A percentile compares a stretch with the other conserved stretches of the same genome.
Conservation (phyloP, 2,329 filamentous ascomycete genomes). For the Ophiosphaerella korrae region DNA sequence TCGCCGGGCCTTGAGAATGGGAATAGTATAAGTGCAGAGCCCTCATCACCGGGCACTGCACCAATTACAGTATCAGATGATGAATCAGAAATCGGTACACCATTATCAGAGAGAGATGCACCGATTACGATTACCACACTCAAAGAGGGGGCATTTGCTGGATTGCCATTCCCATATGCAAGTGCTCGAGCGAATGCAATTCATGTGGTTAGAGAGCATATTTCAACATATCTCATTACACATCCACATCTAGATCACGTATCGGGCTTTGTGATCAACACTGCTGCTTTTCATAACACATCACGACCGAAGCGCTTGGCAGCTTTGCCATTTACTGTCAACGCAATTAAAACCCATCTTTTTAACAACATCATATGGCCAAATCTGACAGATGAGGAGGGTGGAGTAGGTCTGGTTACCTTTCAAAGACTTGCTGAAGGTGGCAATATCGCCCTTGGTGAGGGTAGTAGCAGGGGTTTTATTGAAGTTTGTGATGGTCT, state of each 20-base stretch:
- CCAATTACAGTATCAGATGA: conserved; percentile 29
- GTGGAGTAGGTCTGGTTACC: conserved; percentile 88
- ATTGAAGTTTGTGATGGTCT: conserved; percentile 86
- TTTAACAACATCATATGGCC: conserved; percentile 99
- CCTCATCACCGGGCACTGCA: conserved; percentile 33
- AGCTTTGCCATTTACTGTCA: conserved; percentile 84
- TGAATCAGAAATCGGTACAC: conserved; percentile 35
- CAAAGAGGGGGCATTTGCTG: conserved; percentile 74
- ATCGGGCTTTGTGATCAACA: conserved; percentile 90
- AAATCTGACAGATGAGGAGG: conserved; percentile 94
- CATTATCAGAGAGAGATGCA: conserved; percentile 30
- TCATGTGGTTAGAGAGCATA: conserved; percentile 75
- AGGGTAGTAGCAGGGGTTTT: conserved; percentile 80
- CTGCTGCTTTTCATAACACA: conserved; percentile 79
- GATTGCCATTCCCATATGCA: conserved; percentile 70
- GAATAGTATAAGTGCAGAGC: conserved; percentile 17
- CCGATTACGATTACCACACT: conserved; percentile 60
- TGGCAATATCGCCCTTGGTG: conserved; percentile 81
- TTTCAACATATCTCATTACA: conserved; percentile 90
- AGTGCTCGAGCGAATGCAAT: conserved; percentile 78
- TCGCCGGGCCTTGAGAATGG: conserved; percentile 19
- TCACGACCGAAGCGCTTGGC: conserved; percentile 82
- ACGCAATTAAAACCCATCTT: conserved; percentile 89
- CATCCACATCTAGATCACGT: conserved; percentile 98
- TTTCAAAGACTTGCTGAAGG: conserved; percentile 89